Evolutionary conservation across 2,329 filamentous ascomycete genomes (phyloP).

Genomic region (Lasiodiplodia gonubiensis): DNA sequence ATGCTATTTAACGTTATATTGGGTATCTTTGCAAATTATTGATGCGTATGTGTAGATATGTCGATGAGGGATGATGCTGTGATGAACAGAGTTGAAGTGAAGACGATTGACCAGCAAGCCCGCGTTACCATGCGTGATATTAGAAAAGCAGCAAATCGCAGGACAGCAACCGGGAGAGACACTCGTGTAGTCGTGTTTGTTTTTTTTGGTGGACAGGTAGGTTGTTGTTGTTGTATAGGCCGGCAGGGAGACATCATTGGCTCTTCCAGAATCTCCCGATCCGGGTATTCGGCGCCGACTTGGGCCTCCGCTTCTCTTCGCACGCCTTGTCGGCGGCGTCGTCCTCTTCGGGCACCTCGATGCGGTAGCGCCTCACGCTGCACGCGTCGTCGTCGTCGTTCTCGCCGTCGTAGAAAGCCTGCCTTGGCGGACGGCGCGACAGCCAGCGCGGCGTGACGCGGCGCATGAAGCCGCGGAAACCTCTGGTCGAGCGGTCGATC

Average conservation of each 20-base stretch:
- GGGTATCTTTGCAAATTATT: conserved; percentile 28
- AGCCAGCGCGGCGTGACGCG: conserved; percentile 43
- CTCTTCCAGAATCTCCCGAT: conserved; percentile 3
- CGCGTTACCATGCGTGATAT: neutral
- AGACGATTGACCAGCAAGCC: conserved; percentile 19
- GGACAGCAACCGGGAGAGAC: neutral
- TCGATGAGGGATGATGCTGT: neutral
- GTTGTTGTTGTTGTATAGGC: neutral
- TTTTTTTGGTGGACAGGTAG: neutral
- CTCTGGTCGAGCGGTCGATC: conserved; percentile 46
- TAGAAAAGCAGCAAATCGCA: neutral
- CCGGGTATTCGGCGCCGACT: neutral
- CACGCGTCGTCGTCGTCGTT: conserved; percentile 38
- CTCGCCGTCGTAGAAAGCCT: conserved; percentile 41
- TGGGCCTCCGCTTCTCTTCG: conserved; percentile 13
- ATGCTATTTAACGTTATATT: conserved; percentile 25
- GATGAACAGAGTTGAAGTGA: neutral
- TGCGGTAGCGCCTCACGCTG: conserved; percentile 46
- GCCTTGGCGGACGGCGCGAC: conserved; percentile 37
- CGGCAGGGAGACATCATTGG: neutral
- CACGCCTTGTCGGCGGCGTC: conserved; percentile 17
- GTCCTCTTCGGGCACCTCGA: conserved; percentile 38
- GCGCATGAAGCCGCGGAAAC: conserved; percentile 42
- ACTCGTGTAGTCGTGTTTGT: conserved; percentile 4
- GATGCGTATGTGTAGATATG: neutral